Conservation (phyloP, 257 asterid genomes). For the Paraleonurus japonicus region DNA sequence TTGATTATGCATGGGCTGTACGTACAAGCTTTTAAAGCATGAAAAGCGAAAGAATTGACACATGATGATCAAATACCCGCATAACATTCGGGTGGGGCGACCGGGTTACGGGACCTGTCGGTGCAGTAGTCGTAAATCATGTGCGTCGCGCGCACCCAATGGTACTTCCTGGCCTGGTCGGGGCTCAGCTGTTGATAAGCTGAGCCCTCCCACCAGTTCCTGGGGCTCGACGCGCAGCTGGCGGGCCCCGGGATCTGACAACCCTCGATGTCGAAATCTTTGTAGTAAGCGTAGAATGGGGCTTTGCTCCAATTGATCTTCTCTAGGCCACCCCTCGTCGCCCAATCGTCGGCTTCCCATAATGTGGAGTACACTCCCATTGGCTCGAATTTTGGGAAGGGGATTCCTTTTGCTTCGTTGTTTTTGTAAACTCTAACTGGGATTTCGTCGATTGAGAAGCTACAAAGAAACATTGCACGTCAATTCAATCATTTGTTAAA, state of each 20-base stretch:
- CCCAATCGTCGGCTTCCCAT: conserved; percentile 99
- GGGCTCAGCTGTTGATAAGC: conserved; percentile 55
- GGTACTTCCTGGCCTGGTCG: conserved; percentile 49
- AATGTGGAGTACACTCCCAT: conserved; percentile 79
- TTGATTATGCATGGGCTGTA: conserved; percentile 27
- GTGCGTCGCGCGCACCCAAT: conserved; percentile 75
- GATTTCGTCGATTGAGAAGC: conserved; percentile 53
- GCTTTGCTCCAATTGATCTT: conserved; percentile 89
- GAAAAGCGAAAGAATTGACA: conserved; percentile 14
- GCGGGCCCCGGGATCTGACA: conserved; percentile 73
- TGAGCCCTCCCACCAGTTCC: conserved; percentile 88
- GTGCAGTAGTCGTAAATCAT: conserved; percentile 89
- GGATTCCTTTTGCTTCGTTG: conserved; percentile 67
- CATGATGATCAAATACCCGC: conserved; percentile 46
- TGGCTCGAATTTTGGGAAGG: conserved; percentile 68
- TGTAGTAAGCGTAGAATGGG: conserved; percentile 82
- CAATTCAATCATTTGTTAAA: no score
- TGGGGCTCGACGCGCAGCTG: conserved; percentile 44
- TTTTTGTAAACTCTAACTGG: conserved; percentile 87
- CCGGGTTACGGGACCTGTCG: conserved; percentile 56
- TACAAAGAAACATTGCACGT: neutral
- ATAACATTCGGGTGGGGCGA: conserved; percentile 66
- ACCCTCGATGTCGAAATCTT: conserved; percentile 83
- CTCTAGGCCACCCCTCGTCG: conserved; percentile 83
- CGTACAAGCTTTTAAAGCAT: conserved; percentile 1